These are phyloP conservation scores for Penicillium coprophilum DNA, from an alignment of 495 filamentous ascomycete genomes.

Conservation along the genomic window DNA sequence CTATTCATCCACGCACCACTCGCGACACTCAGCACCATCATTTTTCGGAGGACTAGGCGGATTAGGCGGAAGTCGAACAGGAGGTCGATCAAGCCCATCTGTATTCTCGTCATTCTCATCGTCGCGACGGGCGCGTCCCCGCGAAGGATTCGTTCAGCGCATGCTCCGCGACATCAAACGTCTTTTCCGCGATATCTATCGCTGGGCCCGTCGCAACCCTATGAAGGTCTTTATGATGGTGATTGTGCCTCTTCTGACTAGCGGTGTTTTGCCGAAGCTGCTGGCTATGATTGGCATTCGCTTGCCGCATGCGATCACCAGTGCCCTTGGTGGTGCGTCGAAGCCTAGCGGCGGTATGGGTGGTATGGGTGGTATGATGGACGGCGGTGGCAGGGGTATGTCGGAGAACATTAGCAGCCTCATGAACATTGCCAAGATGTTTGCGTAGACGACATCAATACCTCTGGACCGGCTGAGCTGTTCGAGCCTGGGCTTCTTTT, in stretches of 20 bases:
- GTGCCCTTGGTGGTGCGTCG: slow-evolving; percentile 49
- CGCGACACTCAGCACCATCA: slow-evolving; percentile 47
- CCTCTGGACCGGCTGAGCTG: not conserved
- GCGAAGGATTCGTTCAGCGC: slow-evolving; percentile 70
- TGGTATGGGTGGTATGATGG: slow-evolving; percentile 17
- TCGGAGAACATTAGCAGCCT: slow-evolving; percentile 50
- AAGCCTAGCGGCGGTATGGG: slow-evolving; percentile 26
- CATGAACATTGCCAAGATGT: slow-evolving; percentile 64
- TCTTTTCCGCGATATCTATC: slow-evolving; percentile 68
- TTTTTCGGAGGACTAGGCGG: slow-evolving; percentile 49
- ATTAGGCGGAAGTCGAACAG: slow-evolving; percentile 31
- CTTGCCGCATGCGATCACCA: slow-evolving; percentile 61
- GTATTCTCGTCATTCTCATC: slow-evolving; percentile 58
- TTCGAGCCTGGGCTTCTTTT: not conserved
- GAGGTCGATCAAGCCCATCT: slow-evolving; percentile 47
- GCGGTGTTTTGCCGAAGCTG: slow-evolving; percentile 71
- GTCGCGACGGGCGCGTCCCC: slow-evolving; percentile 63
- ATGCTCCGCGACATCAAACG: slow-evolving; percentile 68
- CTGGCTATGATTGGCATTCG: slow-evolving; percentile 73
- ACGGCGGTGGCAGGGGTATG: slow-evolving; percentile 28
- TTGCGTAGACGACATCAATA: slow-evolving; percentile 42
- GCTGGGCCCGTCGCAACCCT: slow-evolving; percentile 75
- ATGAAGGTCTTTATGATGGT: slow-evolving; percentile 82
- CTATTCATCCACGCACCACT: slow-evolving; percentile 41
- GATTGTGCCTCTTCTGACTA: slow-evolving; percentile 78